Base-by-base conservation (phyloP, 169 alveolate genomes). In the Eimeria falciformis region DNA sequence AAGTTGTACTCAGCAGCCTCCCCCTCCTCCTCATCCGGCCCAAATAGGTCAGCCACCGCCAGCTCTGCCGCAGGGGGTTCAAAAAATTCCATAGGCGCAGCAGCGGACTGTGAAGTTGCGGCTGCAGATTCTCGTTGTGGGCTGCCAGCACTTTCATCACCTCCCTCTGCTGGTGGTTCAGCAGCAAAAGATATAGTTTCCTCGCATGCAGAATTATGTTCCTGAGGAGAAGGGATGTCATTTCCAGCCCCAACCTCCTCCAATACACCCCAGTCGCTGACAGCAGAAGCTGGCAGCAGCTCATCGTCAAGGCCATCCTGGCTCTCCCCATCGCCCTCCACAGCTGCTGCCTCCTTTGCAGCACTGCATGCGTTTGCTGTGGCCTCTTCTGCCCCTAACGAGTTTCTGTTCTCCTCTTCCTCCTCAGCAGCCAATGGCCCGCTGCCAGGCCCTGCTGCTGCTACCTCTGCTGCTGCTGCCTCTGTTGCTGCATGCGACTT, bases 1-100 rank as follows among this genome's bases (percentile, higher is more conserved):
- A 81, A 81, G 77, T 81, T 55, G 77, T 81, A 81, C 37, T 14
- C 77, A 18, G 90, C 27, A 55, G 58, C n/a, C 18, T 23, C 29
- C 4, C 29, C 40, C 43, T 27, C 75, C 3, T 65, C 77, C 56
- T 81, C 90, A 29, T 78, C 50, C 5, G 90, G 77, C 58, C 56
- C 90, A 14, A 81, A 81, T 18, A 81, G 47, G 6, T 55, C 90
- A 37, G 77, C 77, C 55, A 81, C 90, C 43, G 33, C 90, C 45
- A 81, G 90, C 45, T 55, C 77, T 43, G 29, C 90, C 33, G 21
- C 90, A 29, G 90, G 62, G 43, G 53, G 77, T 45, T 53, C 27
- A 37, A 14, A 27, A 55, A 9, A 4, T 56, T 33, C 90, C 45
- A 45, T 40, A 1, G 40, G 40, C 40, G 77, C 37, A 45, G 73